Base-by-base conservation (phyloP, 2,329 filamentous ascomycete genomes). In the Nemania sp. region DNA sequence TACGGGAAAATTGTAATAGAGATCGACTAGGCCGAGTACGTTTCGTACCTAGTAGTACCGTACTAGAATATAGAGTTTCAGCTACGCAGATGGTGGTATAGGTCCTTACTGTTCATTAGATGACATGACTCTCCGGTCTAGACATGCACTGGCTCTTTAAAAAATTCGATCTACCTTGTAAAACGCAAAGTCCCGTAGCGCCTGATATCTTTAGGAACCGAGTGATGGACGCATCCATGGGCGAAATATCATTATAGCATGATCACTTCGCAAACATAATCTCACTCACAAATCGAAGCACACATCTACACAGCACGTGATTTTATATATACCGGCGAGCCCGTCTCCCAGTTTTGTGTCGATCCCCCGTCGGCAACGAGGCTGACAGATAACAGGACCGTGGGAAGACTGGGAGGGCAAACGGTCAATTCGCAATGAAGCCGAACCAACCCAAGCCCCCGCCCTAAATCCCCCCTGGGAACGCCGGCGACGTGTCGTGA, bases 1-100 rank as follows among this genome's bases (percentile, higher is more conserved):
- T 75, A 83, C 50, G 80, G 81, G 44, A 84, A 84, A 68, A 61
- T 84, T 37, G 70, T 69, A 2, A 77, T 84, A 59, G 75, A 76
- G 64, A 73, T 80, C 37, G 65, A 69, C 45, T 73, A 65, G 62
- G 48, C 47, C 3, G 22, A 19, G 17, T 15, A 41, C 7, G 37
- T 22, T 48, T 39, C 15, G 12, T 46, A 44, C 23, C n/a, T n/a
- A n/a, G n/a, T n/a, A n/a, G n/a, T n/a, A n/a, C n/a, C n/a, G n/a
- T n/a, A n/a, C n/a, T n/a, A n/a, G n/a, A n/a, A n/a, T n/a, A n/a
- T n/a, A n/a, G n/a, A n/a, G 26, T 45, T 30, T 26, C n/a, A 30
- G 26, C 6, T 36, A 17, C n/a, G 17, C 46, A 19, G 46, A 44
- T 17, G 43, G 28, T 20, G 12, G 12, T 22, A 41, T 19, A 19